Conservation (phyloP, 1,284 basidiomycete genomes). For the Rhizoctonia solani region DNA sequence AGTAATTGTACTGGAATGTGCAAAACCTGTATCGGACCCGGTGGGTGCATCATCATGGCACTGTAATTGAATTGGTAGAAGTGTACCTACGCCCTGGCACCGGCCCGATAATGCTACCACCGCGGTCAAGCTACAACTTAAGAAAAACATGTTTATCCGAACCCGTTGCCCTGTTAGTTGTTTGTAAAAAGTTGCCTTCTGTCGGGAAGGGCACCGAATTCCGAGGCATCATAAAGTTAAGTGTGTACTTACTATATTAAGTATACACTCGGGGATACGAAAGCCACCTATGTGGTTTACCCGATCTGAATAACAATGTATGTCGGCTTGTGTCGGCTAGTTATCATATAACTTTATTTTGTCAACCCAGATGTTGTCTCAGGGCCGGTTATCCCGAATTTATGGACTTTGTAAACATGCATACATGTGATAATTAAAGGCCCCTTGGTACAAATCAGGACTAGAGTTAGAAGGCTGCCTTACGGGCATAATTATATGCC, state of each 20-base stretch:
- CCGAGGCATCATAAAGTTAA: background rate
- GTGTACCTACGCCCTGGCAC: background rate
- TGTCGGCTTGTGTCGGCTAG: background rate
- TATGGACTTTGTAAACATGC: too few species aligned
- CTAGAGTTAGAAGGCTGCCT: too few species aligned
- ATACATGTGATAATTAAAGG: too few species aligned
- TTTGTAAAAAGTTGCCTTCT: background rate
- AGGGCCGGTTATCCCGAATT: too few species aligned
- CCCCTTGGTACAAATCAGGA: too few species aligned
- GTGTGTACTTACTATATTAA: background rate
- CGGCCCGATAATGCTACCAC: background rate
- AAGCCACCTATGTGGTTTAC: conserved; percentile 6
- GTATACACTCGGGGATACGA: background rate
- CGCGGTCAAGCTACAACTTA: background rate
- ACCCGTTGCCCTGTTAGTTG: background rate
- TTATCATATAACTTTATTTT: background rate
- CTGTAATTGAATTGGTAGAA: background rate
- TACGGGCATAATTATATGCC: too few species aligned
- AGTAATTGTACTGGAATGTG: conserved; percentile 10
- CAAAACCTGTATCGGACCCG: background rate
- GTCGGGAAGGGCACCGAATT: conserved; percentile 13
- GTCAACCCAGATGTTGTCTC: background rate
- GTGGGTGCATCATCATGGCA: background rate
- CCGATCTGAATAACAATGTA: conserved; percentile 13
- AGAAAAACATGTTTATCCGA: background rate